Conservation (phyloP, 31 red algal species). For the Pterothamnion heteromorphum region DNA sequence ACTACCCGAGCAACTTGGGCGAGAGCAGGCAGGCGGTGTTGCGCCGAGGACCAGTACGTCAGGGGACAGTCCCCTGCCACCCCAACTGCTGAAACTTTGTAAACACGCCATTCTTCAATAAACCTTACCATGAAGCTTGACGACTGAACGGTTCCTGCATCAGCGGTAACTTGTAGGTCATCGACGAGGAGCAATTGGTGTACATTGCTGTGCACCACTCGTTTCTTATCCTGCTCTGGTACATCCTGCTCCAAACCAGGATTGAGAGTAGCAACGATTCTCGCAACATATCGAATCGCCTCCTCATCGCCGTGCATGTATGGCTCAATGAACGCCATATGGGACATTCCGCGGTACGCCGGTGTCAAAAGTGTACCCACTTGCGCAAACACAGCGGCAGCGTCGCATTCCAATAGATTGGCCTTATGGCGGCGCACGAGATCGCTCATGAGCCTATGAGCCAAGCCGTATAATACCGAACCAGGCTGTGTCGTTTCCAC, state of each 20-base stretch:
- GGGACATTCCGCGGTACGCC: conserved; percentile 19
- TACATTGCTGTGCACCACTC: neutral
- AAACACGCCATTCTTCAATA: conserved; percentile 22
- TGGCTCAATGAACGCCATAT: conserved; percentile 40
- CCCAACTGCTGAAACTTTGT: conserved; percentile 3
- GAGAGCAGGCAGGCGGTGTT: neutral
- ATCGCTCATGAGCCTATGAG: conserved; percentile 5
- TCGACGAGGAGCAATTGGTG: conserved; percentile 14
- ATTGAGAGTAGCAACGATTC: neutral
- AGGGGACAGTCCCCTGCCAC: conserved; percentile 19
- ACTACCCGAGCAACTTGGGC: conserved; percentile 31
- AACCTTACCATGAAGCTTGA: neutral
- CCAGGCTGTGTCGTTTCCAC: conserved; percentile 31
- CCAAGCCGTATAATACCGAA: conserved; percentile 13
- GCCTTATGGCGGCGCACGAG: neutral
- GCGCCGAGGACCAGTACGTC: conserved; percentile 9
- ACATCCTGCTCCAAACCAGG: conserved; percentile 16
- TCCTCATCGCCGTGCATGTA: neutral
- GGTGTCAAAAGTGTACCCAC: conserved; percentile 5
- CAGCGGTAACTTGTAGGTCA: neutral
- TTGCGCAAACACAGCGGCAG: conserved; percentile 19
- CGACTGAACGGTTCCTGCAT: neutral
- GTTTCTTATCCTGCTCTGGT: neutral
- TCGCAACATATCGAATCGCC: conserved; percentile 13
- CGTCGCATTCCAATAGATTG: conserved; percentile 15